phyloP scores from a whole-genome alignment of 2,329 filamentous ascomycete genomes.

The Pyrenophora graminea region DNA sequence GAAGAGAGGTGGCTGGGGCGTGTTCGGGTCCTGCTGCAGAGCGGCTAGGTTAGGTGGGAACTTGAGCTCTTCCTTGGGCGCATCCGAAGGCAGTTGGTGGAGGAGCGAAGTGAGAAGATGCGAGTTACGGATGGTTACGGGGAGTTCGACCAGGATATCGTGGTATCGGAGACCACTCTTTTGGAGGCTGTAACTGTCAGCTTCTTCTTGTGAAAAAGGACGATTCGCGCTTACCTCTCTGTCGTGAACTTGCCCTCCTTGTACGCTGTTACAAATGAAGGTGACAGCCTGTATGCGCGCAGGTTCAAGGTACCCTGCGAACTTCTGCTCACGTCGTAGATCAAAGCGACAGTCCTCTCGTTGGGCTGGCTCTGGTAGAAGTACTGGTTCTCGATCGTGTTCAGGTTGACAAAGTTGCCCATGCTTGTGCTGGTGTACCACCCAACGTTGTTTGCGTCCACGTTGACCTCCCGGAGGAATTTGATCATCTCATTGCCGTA shows the following conservation, averaged over 20 bases:
- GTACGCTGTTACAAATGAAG: constrained; percentile 83
- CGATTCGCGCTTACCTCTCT: constrained; percentile 73
- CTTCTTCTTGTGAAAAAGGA: not conserved
- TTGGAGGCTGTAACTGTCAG: constrained; percentile 68
- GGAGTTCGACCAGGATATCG: constrained; percentile 90
- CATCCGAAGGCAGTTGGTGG: constrained; percentile 79
- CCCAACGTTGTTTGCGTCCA: constrained; percentile 95
- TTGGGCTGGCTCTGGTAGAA: constrained; percentile 94
- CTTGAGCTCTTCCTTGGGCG: constrained; percentile 68
- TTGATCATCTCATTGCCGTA: constrained; percentile 98
- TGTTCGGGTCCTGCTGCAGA: constrained; percentile 66
- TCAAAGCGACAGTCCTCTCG: constrained; percentile 82
- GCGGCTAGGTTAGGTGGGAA: constrained; percentile 80
- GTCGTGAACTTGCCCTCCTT: constrained; percentile 98
- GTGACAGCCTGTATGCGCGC: constrained; percentile 88
- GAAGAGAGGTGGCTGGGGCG: constrained; percentile 68
- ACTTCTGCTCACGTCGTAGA: constrained; percentile 94
- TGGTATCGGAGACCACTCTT: constrained; percentile 93
- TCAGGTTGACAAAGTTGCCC: constrained; percentile 95
- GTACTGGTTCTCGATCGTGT: constrained; percentile 97
- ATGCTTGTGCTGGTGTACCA: constrained; percentile 99
- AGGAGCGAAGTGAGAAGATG: constrained; percentile 95
- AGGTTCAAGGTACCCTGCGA: constrained; percentile 89
- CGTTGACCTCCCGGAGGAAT: constrained; percentile 93
- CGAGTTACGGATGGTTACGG: constrained; percentile 91